phyloP scores from a whole-genome alignment of 2,329 filamentous ascomycete genomes.

The Xylaria arbuscula region DNA sequence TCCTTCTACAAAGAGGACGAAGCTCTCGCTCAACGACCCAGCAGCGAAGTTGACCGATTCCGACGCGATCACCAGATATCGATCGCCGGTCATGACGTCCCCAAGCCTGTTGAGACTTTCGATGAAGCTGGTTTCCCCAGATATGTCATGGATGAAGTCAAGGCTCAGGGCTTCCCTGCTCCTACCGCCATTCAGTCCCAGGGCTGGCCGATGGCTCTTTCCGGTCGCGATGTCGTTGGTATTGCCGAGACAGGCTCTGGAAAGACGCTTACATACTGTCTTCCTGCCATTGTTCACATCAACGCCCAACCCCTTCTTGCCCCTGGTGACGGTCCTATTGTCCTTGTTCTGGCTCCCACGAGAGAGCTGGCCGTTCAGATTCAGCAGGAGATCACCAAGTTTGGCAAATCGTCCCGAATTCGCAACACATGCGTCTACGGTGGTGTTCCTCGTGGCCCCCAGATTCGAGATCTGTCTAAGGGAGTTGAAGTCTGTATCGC shows the following conservation, averaged over 20 bases:
- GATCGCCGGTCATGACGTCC: constrained; percentile 81
- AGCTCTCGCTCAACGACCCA: constrained; percentile 77
- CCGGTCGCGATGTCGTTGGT: constrained; percentile 97
- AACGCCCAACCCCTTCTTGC: constrained; percentile 97
- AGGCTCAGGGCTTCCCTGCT: constrained; percentile 93
- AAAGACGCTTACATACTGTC: constrained; percentile 98
- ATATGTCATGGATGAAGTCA: constrained; percentile 98
- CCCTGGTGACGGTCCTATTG: constrained; percentile 95
- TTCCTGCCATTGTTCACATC: constrained; percentile 98
- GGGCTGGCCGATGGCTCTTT: constrained; percentile 98
- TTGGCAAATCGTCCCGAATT: constrained; percentile 96
- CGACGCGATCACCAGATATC: constrained; percentile 87
- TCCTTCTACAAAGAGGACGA: constrained; percentile 98
- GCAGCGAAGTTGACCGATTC: constrained; percentile 87
- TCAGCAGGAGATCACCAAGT: constrained; percentile 98
- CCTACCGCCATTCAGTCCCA: constrained; percentile 98
- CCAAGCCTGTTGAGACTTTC: constrained; percentile 95
- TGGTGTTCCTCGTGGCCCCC: constrained; percentile 96
- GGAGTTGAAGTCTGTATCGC: constrained; percentile 99
- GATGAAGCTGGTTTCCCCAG: constrained; percentile 97
- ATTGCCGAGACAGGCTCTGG: constrained; percentile 99
- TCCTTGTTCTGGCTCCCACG: constrained; percentile 93
- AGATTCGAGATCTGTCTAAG: constrained; percentile 93
- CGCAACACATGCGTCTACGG: constrained; percentile 99
- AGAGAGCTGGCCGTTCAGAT: constrained; percentile 99